Base-by-base conservation (phyloP, 2,329 filamentous ascomycete genomes). In the Talaromyces piceae region DNA sequence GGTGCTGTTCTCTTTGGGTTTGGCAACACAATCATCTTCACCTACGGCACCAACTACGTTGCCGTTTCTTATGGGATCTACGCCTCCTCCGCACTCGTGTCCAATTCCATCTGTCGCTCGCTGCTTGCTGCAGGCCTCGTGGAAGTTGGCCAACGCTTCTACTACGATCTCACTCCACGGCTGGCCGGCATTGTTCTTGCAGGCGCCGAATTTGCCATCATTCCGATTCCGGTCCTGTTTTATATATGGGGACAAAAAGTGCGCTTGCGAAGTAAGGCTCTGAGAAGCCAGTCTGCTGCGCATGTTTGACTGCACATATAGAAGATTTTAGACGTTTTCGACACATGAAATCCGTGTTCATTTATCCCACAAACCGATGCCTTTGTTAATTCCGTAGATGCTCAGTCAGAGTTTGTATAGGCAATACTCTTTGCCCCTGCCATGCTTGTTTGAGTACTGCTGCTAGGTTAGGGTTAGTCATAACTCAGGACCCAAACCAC, bases 41-140 rank as follows among this genome's bases (percentile, higher is more conserved):
- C 90, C 59, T 89, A 90, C 61, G 77, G 81, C 0, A 79, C 76
- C 2, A 89, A 86, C 58, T 91, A 91, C 63, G 71, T 91, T 2
- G 86, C 86, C 0, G 79, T 83, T 26, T 78, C 80, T 1, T 91
- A 90, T 20, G 56, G 81, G 5, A 83, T 89, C 56, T 90, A 87
- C 63, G 81, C 87, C 0, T 87, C 87, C 1, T 85, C 80, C 1
- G 87, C 87, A 0, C 71, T 90, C 2, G 86, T 86, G 0, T 83
- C 84, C 1, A 90, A 89, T 57, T 79, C 83, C 0, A 82, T 90
- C 3, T 37, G 33, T 20, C 33, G 33, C 33, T 37, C 33, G 33
- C 16, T 37, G 16, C 33, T 37, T 37, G 33, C 33, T 3, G 33
- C 33, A 9, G 33, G 33, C 16, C 33, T 37, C 7, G 33, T 37